Percentiles rank a stretch among this genome's conserved stretches.
These are phyloP conservation scores for Taphrina betulina DNA, from an alignment of 1,139 yeast genomes.

Conservation along the genomic window DNA sequence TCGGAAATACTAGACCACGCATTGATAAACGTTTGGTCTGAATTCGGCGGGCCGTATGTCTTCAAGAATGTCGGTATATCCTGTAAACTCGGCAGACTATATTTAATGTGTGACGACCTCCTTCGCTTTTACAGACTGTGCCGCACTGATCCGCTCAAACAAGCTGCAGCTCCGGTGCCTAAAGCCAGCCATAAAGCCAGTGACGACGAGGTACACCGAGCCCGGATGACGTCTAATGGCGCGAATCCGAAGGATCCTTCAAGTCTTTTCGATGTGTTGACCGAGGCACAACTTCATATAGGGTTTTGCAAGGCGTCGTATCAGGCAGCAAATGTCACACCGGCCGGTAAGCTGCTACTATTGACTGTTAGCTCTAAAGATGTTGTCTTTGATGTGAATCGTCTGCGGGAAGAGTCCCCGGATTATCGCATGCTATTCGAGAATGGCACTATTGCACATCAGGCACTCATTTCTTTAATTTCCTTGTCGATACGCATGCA, in stretches of 20 bases:
- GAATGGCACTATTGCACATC: conserved; percentile 47
- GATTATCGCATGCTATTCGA: conserved; percentile 47
- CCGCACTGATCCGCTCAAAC: not conserved
- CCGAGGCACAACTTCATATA: conserved; percentile 38
- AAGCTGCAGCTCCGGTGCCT: not conserved
- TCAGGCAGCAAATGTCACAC: conserved; percentile 20
- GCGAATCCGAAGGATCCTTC: conserved; percentile 9
- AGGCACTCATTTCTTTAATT: conserved; percentile 46
- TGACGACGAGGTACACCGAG: not conserved
- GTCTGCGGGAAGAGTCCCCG: conserved; percentile 47
- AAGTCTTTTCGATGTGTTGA: conserved; percentile 33
- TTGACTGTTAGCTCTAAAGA: conserved; percentile 45
- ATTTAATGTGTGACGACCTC: conserved; percentile 39
- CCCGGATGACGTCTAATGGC: too few relatives aligned
- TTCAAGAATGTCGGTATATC: conserved; percentile 44
- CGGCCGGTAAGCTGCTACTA: conserved; percentile 30
- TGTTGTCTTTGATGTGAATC: conserved; percentile 45
- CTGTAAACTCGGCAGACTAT: conserved; percentile 42
- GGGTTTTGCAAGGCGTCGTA: conserved; percentile 34
- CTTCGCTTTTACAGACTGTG: conserved; percentile 33
- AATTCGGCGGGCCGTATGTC: conserved; percentile 42
- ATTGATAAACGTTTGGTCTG: conserved; percentile 43
- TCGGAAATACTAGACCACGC: conserved; percentile 43
- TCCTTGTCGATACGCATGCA: conserved; percentile 45
- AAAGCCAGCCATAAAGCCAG: not conserved